Conservation (phyloP, 441 rosid species). For the Eugenia klotzschiana region DNA sequence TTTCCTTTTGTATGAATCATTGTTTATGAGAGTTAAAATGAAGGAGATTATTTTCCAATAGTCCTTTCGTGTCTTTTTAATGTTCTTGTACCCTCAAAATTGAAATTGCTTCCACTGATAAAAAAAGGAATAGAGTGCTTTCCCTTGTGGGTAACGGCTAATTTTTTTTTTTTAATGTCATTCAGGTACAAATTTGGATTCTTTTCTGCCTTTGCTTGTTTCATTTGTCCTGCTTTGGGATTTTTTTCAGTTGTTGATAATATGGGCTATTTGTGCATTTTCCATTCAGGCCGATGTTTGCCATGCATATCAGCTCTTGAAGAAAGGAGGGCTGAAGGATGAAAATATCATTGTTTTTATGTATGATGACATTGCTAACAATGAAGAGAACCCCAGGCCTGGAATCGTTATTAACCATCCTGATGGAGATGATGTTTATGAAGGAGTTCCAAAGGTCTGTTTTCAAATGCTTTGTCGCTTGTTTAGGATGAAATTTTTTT, state of each 20-base stretch:
- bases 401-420: conserved; percentile 79
- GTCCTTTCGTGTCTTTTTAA: not conserved
- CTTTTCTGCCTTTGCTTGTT: not conserved
- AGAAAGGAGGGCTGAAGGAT: conserved; percentile 77
- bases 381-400: conserved; percentile 70
- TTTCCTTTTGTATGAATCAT: not conserved
- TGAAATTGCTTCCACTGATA: not conserved
- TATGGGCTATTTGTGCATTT: not conserved
- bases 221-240: not conserved
- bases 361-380: conserved; percentile 81
- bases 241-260: not conserved
- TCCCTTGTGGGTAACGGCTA: not conserved
- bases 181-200: not conserved
- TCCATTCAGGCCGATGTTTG: conserved; percentile 69
- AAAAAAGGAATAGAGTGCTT: not conserved
- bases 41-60: not conserved
- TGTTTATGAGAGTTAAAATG: not conserved
- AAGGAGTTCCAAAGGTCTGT: conserved; percentile 77
- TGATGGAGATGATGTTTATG: conserved; percentile 71
- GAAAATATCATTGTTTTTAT: conserved; percentile 87
- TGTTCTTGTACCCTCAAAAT: not conserved
- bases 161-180: not conserved
- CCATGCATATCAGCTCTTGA: conserved; percentile 88
- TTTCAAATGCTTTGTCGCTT: not conserved
- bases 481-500: not conserved